A percentile compares a stretch with the other conserved stretches of the same genome.
Conservation (phyloP, 2,329 filamentous ascomycete species). For the Ramichloridium luteum region DNA sequence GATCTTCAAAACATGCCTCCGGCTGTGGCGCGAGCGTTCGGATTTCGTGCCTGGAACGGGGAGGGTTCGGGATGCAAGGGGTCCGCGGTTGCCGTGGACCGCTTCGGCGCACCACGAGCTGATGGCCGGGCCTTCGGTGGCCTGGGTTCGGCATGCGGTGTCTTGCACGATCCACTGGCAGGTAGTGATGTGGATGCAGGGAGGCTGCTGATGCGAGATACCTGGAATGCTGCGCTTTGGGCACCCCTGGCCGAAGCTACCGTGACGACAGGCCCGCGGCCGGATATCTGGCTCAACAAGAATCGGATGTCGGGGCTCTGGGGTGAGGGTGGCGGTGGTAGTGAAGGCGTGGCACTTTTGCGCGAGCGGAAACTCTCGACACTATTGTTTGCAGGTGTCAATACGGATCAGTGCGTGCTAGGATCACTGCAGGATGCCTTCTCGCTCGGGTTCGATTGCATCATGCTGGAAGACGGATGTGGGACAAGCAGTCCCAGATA, state of each 20-base stretch:
- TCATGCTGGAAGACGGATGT: slow-evolving; percentile 44
- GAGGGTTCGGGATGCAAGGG: slow-evolving; percentile 10
- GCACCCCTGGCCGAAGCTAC: slow-evolving; percentile 32
- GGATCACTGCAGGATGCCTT: slow-evolving; percentile 45
- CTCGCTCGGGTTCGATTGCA: slow-evolving; percentile 42
- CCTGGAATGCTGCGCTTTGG: slow-evolving; percentile 46
- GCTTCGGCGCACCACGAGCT: slow-evolving; percentile 11
- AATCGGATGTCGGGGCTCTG: slow-evolving; percentile 48
- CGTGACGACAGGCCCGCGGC: slow-evolving; percentile 20
- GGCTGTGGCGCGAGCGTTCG: slow-evolving; percentile 37
- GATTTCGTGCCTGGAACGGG: slow-evolving; percentile 20
- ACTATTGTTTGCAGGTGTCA: slow-evolving; percentile 46
- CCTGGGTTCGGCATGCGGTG: slow-evolving; percentile 21
- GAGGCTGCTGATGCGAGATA: slow-evolving; percentile 38
- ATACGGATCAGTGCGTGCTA: slow-evolving; percentile 50
- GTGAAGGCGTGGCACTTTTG: slow-evolving; percentile 26
- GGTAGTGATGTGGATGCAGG: slow-evolving; percentile 33
- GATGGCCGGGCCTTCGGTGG: slow-evolving; percentile 15
- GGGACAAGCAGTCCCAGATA: slow-evolving; percentile 37
- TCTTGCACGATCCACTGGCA: slow-evolving; percentile 24
- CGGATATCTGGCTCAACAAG: slow-evolving; percentile 44
- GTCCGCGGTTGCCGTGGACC: slow-evolving; percentile 13
- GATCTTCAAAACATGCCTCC: slow-evolving; percentile 42
- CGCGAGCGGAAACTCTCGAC: slow-evolving; percentile 25
- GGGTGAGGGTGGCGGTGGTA: slow-evolving; percentile 33